These are phyloP conservation scores for Neonectria faginata DNA, from an alignment of 2,329 filamentous ascomycete genomes.

Conservation along the genomic window DNA sequence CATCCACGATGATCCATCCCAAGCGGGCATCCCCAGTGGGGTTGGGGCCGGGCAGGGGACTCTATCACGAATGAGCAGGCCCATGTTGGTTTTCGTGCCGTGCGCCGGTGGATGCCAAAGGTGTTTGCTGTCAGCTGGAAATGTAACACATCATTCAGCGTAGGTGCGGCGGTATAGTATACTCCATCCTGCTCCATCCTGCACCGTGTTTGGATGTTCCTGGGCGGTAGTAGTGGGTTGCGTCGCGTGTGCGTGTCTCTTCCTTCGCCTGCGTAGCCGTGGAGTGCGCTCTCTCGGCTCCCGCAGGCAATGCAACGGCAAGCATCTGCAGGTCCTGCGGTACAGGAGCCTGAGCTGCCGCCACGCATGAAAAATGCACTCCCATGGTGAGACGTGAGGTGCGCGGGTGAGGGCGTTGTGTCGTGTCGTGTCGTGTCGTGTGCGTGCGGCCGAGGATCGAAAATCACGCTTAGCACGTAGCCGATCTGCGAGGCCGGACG, in stretches of 20 bases:
- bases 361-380: conserved; percentile 16
- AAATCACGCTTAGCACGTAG: conserved; percentile 1
- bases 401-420: background rate
- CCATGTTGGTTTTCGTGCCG: conserved; percentile 27
- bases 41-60: background rate
- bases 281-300: conserved; percentile 1
- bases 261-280: conserved; percentile 3
- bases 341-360: conserved; percentile 28
- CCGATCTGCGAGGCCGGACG: background rate
- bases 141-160: background rate
- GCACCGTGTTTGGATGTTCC: conserved; percentile 9
- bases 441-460: background rate
- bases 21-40: background rate
- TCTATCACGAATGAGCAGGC: conserved; percentile 14
- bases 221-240: conserved; percentile 7
- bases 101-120: conserved; percentile 22
- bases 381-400: background rate
- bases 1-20: background rate
- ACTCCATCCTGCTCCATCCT: conserved; percentile 5
- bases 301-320: conserved; percentile 19
- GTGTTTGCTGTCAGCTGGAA: background rate
- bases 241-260: conserved; percentile 9
- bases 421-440: background rate
- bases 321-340: conserved; percentile 39
- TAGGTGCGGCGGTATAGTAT: too few relatives aligned